Base-by-base conservation (phyloP, 2,329 filamentous ascomycete genomes). In the Neurospora sp. region DNA sequence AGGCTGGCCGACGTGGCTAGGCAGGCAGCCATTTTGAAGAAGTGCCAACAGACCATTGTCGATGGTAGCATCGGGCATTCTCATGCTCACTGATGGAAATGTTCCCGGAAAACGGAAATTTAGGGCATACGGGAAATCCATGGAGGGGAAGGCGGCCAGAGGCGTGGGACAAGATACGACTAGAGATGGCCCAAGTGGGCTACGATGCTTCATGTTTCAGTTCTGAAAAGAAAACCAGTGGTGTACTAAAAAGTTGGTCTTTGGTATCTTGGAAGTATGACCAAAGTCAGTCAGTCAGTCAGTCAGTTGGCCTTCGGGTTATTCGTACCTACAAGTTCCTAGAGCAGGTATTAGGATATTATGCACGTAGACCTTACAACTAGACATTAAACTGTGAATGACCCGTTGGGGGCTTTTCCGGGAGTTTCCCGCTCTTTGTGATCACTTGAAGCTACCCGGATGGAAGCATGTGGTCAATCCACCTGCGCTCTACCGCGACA, bases 1-100 rank as follows among this genome's bases (percentile, higher is more conserved):
- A 85, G 88, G 66, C 83, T 97, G 67, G 90, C 88, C 3, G 92
- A 97, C 76, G 90, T 97, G 1, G 90, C 90, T 36, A 89, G 89
- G 76, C 93, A 96, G 81, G 91, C 92, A 13, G 87, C 88, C 68
- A 92, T 95, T 70, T 82, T 94, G 74, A 86, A 89, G 62, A 92
- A 93, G 79, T 95, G 92, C 76, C 90, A 92, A 77, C 86, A 85
- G 75, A 80, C 80, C 4, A 79, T 86, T 42, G 75, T 75, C 2
- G 72, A 72, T 66, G 75, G 74, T 39, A 77, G 77, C 28, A 72
- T 76, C 39, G 73, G 70, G 13, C 73, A 74, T 66, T 72, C 75
- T 15, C 76, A 79, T 71, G 74, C 73, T 52, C 78, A 80, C 68
- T 70, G 72, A 52, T 67, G 38, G 70, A 38, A 38, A 23, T 68